These are phyloP conservation scores for Tolypocladium pustulatum DNA, from an alignment of 2,329 filamentous ascomycete genomes.

Conservation along the genomic window DNA sequence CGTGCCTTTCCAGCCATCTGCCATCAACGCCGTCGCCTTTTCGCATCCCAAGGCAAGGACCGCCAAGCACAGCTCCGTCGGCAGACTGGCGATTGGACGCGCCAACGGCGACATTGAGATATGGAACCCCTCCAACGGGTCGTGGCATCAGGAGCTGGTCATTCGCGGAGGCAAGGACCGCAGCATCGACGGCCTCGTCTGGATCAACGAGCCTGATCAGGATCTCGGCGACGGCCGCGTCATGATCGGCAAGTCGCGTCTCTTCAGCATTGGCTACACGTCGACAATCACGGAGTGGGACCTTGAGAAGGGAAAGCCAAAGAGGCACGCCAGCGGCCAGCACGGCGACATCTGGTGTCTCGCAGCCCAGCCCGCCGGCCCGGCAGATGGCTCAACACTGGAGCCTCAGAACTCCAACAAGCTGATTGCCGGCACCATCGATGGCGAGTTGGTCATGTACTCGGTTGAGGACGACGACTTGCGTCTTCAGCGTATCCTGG, in stretches of 20 bases:
- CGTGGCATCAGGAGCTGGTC: slow-evolving; percentile 84
- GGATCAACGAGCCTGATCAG: slow-evolving; percentile 79
- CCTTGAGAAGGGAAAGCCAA: slow-evolving; percentile 64
- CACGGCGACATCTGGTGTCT: slow-evolving; percentile 97
- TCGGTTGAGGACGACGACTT: slow-evolving; percentile 79
- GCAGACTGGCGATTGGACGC: slow-evolving; percentile 79
- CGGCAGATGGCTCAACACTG: slow-evolving; percentile 5
- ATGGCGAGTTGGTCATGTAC: slow-evolving; percentile 80
- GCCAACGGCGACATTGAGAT: slow-evolving; percentile 96
- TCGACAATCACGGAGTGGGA: slow-evolving; percentile 94
- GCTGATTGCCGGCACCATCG: slow-evolving; percentile 78
- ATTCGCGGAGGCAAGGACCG: slow-evolving; percentile 75
- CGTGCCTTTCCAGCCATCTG: slow-evolving; percentile 80
- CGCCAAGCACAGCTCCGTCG: slow-evolving; percentile 38
- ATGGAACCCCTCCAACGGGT: slow-evolving; percentile 77
- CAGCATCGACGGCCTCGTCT: slow-evolving; percentile 82
- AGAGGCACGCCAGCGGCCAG: slow-evolving; percentile 78
- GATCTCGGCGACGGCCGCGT: slow-evolving; percentile 50
- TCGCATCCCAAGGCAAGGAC: slow-evolving; percentile 56
- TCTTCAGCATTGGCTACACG: slow-evolving; percentile 95
- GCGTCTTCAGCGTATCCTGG: slow-evolving; percentile 65
- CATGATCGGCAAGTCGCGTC: slow-evolving; percentile 61
- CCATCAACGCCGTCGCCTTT: slow-evolving; percentile 92
- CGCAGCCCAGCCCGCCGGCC: slow-evolving; percentile 62
- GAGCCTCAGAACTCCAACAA: slow-evolving; percentile 37